A percentile compares a stretch with the other conserved stretches of the same genome.
phyloP scores from a whole-genome alignment of 2,329 filamentous ascomycete genomes.

The Penicillium sp. region DNA sequence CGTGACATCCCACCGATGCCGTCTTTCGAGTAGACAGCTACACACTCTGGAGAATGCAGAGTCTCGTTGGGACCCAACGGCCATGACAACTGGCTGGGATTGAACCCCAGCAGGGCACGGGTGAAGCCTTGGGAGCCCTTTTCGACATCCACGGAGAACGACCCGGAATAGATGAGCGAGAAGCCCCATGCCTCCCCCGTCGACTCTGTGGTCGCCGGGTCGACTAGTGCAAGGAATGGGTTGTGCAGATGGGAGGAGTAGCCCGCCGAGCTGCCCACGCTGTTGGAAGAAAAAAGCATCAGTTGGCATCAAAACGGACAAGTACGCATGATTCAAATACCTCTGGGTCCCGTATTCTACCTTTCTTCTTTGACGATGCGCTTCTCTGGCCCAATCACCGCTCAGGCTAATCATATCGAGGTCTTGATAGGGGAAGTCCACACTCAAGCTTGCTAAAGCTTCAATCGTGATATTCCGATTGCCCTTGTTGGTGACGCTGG shows the following conservation, averaged over 20 bases:
- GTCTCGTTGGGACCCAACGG: constrained; percentile 55
- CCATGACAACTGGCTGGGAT: constrained; percentile 61
- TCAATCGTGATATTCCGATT: constrained; percentile 53
- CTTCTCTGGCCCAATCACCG: constrained; percentile 63
- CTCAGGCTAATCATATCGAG: constrained; percentile 61
- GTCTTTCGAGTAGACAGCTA: constrained; percentile 58
- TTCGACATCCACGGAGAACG: constrained; percentile 61
- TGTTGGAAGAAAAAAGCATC: constrained; percentile 29
- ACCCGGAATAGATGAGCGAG: constrained; percentile 63
- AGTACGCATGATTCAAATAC: constrained; percentile 33
- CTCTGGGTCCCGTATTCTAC: constrained; percentile 58
- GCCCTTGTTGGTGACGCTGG: constrained; percentile 60
- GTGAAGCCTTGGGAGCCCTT: constrained; percentile 61
- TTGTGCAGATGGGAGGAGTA: constrained; percentile 65
- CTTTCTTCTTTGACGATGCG: constrained; percentile 53
- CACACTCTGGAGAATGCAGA: constrained; percentile 61
- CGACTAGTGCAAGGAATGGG: constrained; percentile 59
- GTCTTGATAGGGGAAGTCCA: constrained; percentile 60
- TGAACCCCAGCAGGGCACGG: constrained; percentile 59
- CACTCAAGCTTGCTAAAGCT: constrained; percentile 59
- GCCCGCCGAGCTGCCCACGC: constrained; percentile 60
- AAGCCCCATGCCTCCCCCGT: constrained; percentile 64
- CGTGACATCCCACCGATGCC: constrained; percentile 63
- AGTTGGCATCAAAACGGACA: neutral
- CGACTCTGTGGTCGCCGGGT: constrained; percentile 58